These are phyloP conservation scores for Gossypium longicalyx DNA, from an alignment of 345 rosid genomes.

Conservation along the genomic window DNA sequence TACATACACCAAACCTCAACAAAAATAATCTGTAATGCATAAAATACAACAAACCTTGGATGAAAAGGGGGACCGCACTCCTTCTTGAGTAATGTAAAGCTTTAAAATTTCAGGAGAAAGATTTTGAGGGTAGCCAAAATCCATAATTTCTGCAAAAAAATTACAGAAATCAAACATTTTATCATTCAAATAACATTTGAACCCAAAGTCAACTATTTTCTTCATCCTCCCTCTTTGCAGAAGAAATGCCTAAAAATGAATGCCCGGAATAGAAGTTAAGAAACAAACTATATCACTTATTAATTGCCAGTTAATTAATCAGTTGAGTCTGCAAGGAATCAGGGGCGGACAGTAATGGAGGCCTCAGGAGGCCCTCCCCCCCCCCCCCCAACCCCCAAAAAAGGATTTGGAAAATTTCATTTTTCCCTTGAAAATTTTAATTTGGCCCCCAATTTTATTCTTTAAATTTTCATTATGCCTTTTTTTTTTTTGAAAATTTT, in stretches of 20 bases:
- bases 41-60: neutral
- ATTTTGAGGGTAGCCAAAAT: constrained; percentile 96
- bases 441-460: too few species aligned
- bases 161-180: neutral
- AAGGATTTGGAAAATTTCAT: too few species aligned
- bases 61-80: neutral
- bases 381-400: too few species aligned
- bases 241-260: neutral
- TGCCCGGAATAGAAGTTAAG: neutral
- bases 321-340: neutral
- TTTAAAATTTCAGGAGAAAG: constrained; percentile 97
- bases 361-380: too few species aligned
- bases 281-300: neutral
- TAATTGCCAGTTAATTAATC: neutral
- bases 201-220: neutral
- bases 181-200: constrained; percentile 2
- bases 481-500: too few species aligned
- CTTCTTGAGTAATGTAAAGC: constrained; percentile 52
- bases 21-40: neutral
- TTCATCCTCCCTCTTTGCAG: neutral
- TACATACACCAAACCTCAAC: neutral
- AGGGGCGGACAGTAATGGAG: too few species aligned
- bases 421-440: too few species aligned
- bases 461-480: too few species aligned
- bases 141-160: constrained; percentile 82